A percentile compares a stretch with the other conserved stretches of the same genome.
Evolutionary conservation across 164 flowering plant genomes (phyloP).

Genomic region (Cinnamomum micranthum): DNA sequence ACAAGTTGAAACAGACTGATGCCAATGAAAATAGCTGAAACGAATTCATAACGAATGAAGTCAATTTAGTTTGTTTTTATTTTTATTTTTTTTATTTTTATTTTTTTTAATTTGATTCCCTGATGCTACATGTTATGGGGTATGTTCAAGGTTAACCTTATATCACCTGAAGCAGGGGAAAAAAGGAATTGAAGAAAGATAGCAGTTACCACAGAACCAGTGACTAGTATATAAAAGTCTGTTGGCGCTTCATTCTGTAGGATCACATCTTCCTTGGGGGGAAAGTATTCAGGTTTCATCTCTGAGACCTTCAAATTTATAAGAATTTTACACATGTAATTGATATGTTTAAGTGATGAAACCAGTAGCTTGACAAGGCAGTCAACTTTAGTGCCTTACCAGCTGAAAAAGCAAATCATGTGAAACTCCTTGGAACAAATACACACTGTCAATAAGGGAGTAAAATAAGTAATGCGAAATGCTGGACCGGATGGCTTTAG

Average conservation of each 20-base stretch:
- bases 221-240: constrained; percentile 77
- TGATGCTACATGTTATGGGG: too few relatives aligned
- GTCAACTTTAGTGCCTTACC: constrained; percentile 35
- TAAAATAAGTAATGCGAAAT: constrained; percentile 85
- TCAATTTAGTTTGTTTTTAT: too few relatives aligned
- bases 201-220: constrained; percentile 75
- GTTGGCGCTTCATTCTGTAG: constrained; percentile 96
- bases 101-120: too few relatives aligned
- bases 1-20: neutral
- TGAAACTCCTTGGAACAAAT: constrained; percentile 81
- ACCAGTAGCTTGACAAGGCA: neutral
- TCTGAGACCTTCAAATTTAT: constrained; percentile 63
- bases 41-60: too few relatives aligned
- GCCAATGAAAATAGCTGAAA: neutral
- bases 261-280: constrained; percentile 92
- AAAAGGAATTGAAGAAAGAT: neutral
- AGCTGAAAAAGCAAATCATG: constrained; percentile 83
- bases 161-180: too few relatives aligned
- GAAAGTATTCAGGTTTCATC: constrained; percentile 91
- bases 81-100: too few relatives aligned
- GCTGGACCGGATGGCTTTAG: constrained; percentile 91
- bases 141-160: too few relatives aligned
- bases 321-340: neutral
- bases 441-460: constrained; percentile 62
- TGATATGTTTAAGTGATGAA: neutral